Conservation (phyloP, 768 basidiomycete genomes). For the Cubamyces sp. region DNA sequence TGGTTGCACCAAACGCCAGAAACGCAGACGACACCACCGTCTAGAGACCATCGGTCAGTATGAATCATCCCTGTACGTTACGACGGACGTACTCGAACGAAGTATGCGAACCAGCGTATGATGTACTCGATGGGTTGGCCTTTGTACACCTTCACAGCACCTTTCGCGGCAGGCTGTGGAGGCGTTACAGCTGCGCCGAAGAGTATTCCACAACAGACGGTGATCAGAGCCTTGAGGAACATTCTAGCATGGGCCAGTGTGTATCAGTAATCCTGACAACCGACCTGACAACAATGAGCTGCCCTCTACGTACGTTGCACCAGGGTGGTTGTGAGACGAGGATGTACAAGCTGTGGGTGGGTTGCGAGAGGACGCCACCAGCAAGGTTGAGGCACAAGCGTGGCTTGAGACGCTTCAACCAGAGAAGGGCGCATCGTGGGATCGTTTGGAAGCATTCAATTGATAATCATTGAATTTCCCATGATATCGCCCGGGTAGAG, state of each 20-base stretch:
- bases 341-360: too few species aligned
- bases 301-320: too few species aligned
- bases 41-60: neutral
- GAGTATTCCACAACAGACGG: neutral
- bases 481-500: too few species aligned
- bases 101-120: conserved; percentile 5
- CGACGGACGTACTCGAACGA: neutral
- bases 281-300: too few species aligned
- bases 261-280: neutral
- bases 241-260: neutral
- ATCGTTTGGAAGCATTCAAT: too few species aligned
- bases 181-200: conserved; percentile 2
- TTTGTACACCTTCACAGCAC: conserved; percentile 4
- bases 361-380: too few species aligned
- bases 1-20: neutral
- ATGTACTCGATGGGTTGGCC: conserved; percentile 8
- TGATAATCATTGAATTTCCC: too few species aligned
- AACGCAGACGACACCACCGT: neutral
- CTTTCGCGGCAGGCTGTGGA: conserved; percentile 3
- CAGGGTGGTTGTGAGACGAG: too few species aligned
- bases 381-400: too few species aligned
- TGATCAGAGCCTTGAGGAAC: neutral
- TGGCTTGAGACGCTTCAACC: too few species aligned
- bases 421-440: too few species aligned
- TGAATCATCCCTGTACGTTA: neutral